phyloP scores from a whole-genome alignment of 192 early-diverging fungal genomes.

The Coemansia sp. region DNA sequence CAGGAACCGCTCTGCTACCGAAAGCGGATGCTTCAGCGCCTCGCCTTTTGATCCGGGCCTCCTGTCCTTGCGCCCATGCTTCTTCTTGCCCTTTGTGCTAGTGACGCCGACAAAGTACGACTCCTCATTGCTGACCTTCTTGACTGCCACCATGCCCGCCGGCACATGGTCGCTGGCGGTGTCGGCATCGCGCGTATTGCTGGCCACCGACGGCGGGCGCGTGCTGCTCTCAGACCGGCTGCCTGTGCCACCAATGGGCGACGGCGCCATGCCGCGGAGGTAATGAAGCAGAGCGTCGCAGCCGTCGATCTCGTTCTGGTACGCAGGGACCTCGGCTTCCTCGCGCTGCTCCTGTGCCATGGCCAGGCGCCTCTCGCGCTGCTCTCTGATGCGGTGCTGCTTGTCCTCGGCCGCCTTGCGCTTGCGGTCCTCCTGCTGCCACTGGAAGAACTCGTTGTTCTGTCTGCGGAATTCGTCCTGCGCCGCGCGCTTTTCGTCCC shows the following conservation, averaged over 20 bases:
- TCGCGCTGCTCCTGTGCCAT: conserved; percentile 78
- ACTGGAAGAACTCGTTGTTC: conserved; percentile 74
- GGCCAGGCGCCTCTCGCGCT: conserved; percentile 66
- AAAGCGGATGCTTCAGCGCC: conserved; percentile 69
- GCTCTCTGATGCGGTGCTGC: conserved; percentile 64
- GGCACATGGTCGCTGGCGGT: conserved; percentile 60
- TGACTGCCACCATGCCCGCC: conserved; percentile 73
- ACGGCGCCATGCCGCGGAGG: conserved; percentile 55
- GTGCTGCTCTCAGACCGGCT: conserved; percentile 35
- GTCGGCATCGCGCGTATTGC: conserved; percentile 60
- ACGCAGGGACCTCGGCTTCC: conserved; percentile 85
- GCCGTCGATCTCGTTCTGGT: conserved; percentile 77
- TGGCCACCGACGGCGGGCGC: conserved; percentile 41
- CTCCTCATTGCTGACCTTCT: conserved; percentile 75
- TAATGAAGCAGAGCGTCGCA: conserved; percentile 81
- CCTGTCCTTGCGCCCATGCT: conserved; percentile 64
- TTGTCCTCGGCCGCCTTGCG: conserved; percentile 65
- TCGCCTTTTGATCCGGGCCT: conserved; percentile 51
- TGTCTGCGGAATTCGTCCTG: conserved; percentile 70
- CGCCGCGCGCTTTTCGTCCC: conserved; percentile 64
- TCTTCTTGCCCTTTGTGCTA: conserved; percentile 59
- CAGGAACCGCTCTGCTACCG: conserved; percentile 76
- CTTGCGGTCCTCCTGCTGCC: conserved; percentile 66
- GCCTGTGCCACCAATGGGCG: conserved; percentile 9
- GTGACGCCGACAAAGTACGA: conserved; percentile 68